Conservation (phyloP, 305 asterid genomes). For the Ilex paraguariensis region DNA sequence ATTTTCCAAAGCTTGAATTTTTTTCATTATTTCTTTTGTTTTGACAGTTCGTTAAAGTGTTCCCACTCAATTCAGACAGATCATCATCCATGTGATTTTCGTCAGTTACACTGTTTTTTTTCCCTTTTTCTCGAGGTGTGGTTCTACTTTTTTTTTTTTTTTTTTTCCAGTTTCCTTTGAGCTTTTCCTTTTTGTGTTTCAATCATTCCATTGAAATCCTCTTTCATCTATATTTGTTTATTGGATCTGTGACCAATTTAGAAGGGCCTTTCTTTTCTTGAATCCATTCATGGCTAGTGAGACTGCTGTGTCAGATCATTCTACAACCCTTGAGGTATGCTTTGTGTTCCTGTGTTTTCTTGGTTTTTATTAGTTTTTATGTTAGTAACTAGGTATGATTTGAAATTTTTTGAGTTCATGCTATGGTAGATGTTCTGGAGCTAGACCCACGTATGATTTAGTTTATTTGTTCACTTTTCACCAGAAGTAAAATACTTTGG, state of each 20-base stretch:
- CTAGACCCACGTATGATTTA: too few relatives aligned
- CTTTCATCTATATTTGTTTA: neutral
- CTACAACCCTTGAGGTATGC: conserved; percentile 40
- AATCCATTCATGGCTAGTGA: conserved; percentile 53
- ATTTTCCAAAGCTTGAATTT: neutral
- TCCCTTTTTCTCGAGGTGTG: conserved; percentile 17
- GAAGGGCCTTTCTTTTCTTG: neutral
- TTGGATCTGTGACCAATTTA: too few relatives aligned
- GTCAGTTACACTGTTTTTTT: conserved; percentile 17
- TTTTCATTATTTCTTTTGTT: neutral
- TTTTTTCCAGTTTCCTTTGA: conserved; percentile 30
- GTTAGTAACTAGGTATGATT: neutral
- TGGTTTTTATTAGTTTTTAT: neutral
- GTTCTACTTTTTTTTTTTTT: conserved; percentile 17
- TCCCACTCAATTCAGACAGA: conserved; percentile 55
- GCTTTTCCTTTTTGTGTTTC: conserved; percentile 28
- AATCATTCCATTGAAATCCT: conserved; percentile 1
- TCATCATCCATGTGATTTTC: conserved; percentile 56
- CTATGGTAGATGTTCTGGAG: too few relatives aligned
- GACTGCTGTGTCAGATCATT: conserved; percentile 50
- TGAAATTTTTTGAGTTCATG: conserved; percentile 3
- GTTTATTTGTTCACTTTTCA: neutral
- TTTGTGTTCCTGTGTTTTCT: neutral
- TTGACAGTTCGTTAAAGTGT: conserved; percentile 23
- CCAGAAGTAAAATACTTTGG: too few relatives aligned